These are phyloP conservation scores for Radiomyces spectabilis DNA, from an alignment of 192 early-diverging fungal genomes.

Conservation along the genomic window DNA sequence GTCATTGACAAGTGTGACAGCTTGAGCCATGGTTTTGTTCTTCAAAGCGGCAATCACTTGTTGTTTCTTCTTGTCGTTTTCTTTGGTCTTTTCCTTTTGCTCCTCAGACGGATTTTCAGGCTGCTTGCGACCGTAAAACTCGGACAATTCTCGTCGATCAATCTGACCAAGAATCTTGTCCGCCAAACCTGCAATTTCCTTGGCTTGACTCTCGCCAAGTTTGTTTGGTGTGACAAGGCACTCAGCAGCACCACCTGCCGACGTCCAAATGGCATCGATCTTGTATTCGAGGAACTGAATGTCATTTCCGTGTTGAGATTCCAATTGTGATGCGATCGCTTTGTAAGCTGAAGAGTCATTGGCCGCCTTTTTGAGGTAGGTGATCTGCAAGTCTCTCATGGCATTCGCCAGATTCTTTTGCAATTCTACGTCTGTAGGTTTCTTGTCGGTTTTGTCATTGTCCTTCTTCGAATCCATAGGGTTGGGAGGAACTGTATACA, in stretches of 20 bases:
- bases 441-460: slow-evolving; percentile 28
- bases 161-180: slow-evolving; percentile 53
- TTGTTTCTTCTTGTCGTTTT: slow-evolving; percentile 67
- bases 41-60: slow-evolving; percentile 55
- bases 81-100: slow-evolving; percentile 53
- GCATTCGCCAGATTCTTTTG: slow-evolving; percentile 54
- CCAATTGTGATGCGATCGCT: slow-evolving; percentile 49
- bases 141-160: slow-evolving; percentile 53
- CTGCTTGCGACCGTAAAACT: slow-evolving; percentile 55
- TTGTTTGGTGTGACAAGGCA: slow-evolving; percentile 29
- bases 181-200: slow-evolving; percentile 41
- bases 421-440: slow-evolving; percentile 41
- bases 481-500: slow-evolving; percentile 44
- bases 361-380: slow-evolving; percentile 71
- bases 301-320: slow-evolving; percentile 49
- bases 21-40: slow-evolving; percentile 47
- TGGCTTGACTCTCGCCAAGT: slow-evolving; percentile 36
- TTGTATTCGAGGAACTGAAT: slow-evolving; percentile 47
- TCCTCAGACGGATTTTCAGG: slow-evolving; percentile 39
- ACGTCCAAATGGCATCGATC: slow-evolving; percentile 43
- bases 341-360: slow-evolving; percentile 47
- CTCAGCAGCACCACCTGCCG: slow-evolving; percentile 30
- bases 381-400: slow-evolving; percentile 71
- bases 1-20: slow-evolving; percentile 29
- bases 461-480: slow-evolving; percentile 39